Evolutionary conservation across 1,284 basidiomycete genomes (phyloP).

Genomic region (Fomitopsis schrenkii): DNA sequence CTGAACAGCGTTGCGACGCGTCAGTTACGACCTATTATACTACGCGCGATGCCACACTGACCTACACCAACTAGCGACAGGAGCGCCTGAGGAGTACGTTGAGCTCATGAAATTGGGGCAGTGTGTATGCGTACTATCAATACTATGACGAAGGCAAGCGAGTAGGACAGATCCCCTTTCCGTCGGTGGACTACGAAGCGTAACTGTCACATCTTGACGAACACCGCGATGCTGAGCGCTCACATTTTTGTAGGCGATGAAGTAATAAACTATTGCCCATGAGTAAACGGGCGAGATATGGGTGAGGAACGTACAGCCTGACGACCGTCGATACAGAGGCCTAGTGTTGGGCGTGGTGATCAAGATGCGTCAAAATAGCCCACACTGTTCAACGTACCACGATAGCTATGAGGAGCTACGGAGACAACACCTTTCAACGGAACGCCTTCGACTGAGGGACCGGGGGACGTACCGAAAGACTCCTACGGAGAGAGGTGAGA

Average conservation of each 20-base stretch:
- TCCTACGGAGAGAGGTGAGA: not conserved
- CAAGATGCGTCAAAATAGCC: not conserved
- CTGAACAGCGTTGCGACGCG: not conserved
- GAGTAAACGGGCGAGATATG: not conserved
- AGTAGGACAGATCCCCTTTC: not conserved
- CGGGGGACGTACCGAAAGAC: not conserved
- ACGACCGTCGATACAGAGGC: not conserved
- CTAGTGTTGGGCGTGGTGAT: not conserved
- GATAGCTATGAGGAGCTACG: not conserved
- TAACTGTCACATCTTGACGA: not conserved
- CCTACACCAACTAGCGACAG: not conserved
- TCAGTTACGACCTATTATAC: not conserved
- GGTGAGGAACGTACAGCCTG: not conserved
- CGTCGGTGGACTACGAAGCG: not conserved
- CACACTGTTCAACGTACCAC: not conserved
- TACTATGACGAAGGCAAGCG: not conserved
- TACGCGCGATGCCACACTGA: not conserved
- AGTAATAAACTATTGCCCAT: not conserved
- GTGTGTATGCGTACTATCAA: not conserved
- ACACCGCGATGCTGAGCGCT: not conserved
- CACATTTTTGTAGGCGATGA: not conserved
- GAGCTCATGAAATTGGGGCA: not conserved
- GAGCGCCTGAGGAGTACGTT: not conserved
- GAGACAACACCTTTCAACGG: not conserved
- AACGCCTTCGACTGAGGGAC: not conserved